Evolutionary conservation across 352 stramenopile genomes (phyloP).

Genomic region (Phytophthora aleatoria): DNA sequence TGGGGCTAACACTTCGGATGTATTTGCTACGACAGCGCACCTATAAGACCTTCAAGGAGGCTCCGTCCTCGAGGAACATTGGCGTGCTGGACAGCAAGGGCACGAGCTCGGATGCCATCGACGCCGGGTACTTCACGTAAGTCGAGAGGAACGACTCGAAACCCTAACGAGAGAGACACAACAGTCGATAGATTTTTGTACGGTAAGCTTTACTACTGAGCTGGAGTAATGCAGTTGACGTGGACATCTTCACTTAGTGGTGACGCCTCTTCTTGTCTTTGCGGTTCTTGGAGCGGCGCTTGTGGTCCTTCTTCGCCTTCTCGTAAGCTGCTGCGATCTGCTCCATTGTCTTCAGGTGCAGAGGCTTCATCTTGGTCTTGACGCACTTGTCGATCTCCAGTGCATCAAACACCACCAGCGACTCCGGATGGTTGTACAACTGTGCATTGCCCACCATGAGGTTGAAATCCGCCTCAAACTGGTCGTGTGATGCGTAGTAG

Average conservation of each 20-base stretch:
- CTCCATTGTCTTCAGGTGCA: slow-evolving; percentile 62
- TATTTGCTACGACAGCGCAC: slow-evolving; percentile 48
- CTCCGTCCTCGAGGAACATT: slow-evolving; percentile 64
- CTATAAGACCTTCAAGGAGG: slow-evolving; percentile 89
- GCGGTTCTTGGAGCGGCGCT: slow-evolving; percentile 68
- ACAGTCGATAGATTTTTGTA: slow-evolving; percentile 42
- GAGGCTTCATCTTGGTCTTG: slow-evolving; percentile 74
- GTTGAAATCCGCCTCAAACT: slow-evolving; percentile 83
- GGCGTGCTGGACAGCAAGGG: slow-evolving; percentile 73
- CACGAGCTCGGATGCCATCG: slow-evolving; percentile 75
- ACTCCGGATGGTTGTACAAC: slow-evolving; percentile 86
- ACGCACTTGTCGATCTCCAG: slow-evolving; percentile 88
- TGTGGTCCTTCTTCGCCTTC: slow-evolving; percentile 81
- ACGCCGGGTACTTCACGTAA: slow-evolving; percentile 89
- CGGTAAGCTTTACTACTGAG: slow-evolving; percentile 29
- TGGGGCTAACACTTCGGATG: slow-evolving; percentile 2
- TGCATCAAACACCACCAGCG: slow-evolving; percentile 82
- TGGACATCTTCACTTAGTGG: slow-evolving; percentile 36
- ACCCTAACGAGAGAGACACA: slow-evolving; percentile 7
- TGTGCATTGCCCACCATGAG: slow-evolving; percentile 90
- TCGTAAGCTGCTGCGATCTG: slow-evolving; percentile 73
- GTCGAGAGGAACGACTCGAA: slow-evolving; percentile 3
- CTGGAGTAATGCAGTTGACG: slow-evolving; percentile 22
- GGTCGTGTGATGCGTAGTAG: slow-evolving; percentile 60
- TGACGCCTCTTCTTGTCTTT: slow-evolving; percentile 82